Evolutionary conservation across 2,329 filamentous ascomycete species (phyloP).

Genomic region (Pseudophaeomoniella oleicola): DNA sequence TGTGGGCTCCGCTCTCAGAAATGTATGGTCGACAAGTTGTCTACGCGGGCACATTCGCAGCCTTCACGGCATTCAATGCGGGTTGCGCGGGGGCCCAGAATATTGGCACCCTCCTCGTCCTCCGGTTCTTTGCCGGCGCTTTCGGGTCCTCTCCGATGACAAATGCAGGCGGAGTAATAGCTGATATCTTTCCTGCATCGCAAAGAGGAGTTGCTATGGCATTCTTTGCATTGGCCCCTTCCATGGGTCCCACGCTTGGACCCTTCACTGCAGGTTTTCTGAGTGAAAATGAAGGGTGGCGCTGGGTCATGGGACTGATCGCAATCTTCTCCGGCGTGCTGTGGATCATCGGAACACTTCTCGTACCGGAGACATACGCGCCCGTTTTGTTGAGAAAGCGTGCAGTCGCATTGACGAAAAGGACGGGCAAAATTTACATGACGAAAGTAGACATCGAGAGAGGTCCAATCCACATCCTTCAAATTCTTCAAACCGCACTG

Average conservation of each 20-base stretch:
- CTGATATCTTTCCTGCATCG: constrained; percentile 42
- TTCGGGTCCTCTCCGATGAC: constrained; percentile 49
- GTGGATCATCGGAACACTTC: constrained; percentile 37
- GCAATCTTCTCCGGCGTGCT: constrained; percentile 48
- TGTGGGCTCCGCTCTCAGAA: constrained; percentile 54
- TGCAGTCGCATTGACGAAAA: constrained; percentile 34
- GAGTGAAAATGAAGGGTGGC: constrained; percentile 49
- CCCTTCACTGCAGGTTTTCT: constrained; percentile 31
- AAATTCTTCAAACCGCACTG: constrained; percentile 42
- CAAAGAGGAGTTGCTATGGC: constrained; percentile 45
- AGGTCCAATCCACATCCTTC: constrained; percentile 19
- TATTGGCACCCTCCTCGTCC: constrained; percentile 46
- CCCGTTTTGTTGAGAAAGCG: constrained; percentile 38
- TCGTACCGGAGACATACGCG: constrained; percentile 46
- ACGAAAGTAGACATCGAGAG: constrained; percentile 35
- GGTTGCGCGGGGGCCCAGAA: constrained; percentile 42
- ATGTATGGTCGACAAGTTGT: constrained; percentile 46
- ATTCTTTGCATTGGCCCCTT: constrained; percentile 52
- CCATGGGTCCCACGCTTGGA: constrained; percentile 44
- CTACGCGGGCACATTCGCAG: constrained; percentile 43
- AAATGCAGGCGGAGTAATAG: constrained; percentile 47
- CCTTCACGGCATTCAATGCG: constrained; percentile 47
- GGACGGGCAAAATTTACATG: constrained; percentile 41
- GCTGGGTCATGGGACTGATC: constrained; percentile 52
- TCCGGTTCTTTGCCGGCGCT: constrained; percentile 51